These are phyloP conservation scores for Ceratobasidium theobromae DNA, from an alignment of 1,284 basidiomycete genomes.

Conservation along the genomic window DNA sequence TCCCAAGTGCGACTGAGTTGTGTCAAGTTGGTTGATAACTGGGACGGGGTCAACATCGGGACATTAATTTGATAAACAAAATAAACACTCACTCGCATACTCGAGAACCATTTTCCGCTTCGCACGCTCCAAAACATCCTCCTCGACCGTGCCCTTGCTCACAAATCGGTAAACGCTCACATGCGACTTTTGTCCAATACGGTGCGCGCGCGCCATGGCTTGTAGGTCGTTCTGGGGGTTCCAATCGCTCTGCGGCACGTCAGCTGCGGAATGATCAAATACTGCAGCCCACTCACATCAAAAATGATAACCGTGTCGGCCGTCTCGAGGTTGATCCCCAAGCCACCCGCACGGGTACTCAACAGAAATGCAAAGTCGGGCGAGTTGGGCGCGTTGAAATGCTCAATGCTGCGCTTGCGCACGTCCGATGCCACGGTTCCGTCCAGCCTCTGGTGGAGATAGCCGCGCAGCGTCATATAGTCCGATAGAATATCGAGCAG, in stretches of 20 bases:
- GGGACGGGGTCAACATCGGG: slow-evolving; percentile 44
- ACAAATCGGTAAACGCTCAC: slow-evolving; percentile 98
- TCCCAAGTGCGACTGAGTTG: slow-evolving; percentile 93
- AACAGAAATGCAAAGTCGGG: slow-evolving; percentile 84
- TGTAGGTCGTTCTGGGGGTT: slow-evolving; percentile 99
- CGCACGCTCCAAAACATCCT: slow-evolving; percentile 96
- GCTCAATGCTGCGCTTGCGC: slow-evolving; percentile 81
- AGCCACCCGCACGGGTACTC: slow-evolving; percentile 94
- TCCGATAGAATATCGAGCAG: slow-evolving; percentile 99
- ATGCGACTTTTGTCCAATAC: slow-evolving; percentile 96
- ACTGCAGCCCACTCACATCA: slow-evolving; percentile 68
- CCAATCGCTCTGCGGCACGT: slow-evolving; percentile 74
- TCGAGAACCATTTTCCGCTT: slow-evolving; percentile 99
- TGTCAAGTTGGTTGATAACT: slow-evolving; percentile 99
- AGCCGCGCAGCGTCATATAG: slow-evolving; percentile 89
- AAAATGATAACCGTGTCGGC: slow-evolving; percentile 99
- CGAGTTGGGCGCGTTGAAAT: slow-evolving; percentile 72
- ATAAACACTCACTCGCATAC: slow-evolving; percentile 84
- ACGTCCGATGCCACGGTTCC: slow-evolving; percentile 74
- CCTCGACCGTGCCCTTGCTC: slow-evolving; percentile 99
- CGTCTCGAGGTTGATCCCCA: slow-evolving; percentile 98
- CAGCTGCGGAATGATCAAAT: too few relatives aligned
- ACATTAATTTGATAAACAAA: neutral
- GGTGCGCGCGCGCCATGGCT: slow-evolving; percentile 97
- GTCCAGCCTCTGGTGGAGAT: slow-evolving; percentile 80